Evolutionary conservation across 2,329 filamentous ascomycete species (phyloP).

Genomic region (Pseudohalonectria lignicola): DNA sequence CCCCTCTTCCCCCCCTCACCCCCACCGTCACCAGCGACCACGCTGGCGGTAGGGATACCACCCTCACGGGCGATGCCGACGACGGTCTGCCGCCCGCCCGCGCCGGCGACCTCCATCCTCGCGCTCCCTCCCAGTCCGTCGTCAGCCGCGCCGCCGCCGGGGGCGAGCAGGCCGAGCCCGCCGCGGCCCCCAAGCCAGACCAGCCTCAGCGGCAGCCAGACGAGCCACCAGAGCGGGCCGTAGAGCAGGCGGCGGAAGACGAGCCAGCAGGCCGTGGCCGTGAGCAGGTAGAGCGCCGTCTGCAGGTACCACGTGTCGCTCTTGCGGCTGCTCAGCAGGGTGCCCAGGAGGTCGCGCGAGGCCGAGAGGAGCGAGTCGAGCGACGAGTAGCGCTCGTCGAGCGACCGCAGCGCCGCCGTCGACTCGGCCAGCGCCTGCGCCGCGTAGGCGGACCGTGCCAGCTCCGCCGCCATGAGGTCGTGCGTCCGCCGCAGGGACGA

Average conservation of each 20-base stretch:
- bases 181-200: conserved; percentile 41
- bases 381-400: conserved; percentile 71
- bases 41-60: not conserved
- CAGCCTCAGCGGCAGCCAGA: conserved; percentile 71
- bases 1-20: conserved; percentile 12
- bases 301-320: conserved; percentile 97
- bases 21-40: conserved; percentile 14
- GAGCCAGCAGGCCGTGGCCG: conserved; percentile 72
- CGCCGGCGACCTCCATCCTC: conserved; percentile 14
- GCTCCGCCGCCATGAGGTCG: conserved; percentile 72
- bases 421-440: conserved; percentile 80
- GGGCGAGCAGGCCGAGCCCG: conserved; percentile 33
- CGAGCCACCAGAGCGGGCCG: conserved; percentile 80
- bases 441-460: conserved; percentile 79
- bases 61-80: conserved; percentile 7
- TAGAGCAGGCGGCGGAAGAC: conserved; percentile 77
- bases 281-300: conserved; percentile 74
- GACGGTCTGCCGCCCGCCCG: conserved; percentile 12
- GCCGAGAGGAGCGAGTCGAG: conserved; percentile 68
- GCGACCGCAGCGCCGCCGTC: conserved; percentile 67
- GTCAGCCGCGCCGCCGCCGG: too few relatives aligned
- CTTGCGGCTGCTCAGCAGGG: conserved; percentile 79
- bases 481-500: conserved; percentile 75
- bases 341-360: conserved; percentile 64
- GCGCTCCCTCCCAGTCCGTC: conserved; percentile 12